phyloP scores from a whole-genome alignment of 1,284 basidiomycete genomes.

The Exobasidium rhododendri region DNA sequence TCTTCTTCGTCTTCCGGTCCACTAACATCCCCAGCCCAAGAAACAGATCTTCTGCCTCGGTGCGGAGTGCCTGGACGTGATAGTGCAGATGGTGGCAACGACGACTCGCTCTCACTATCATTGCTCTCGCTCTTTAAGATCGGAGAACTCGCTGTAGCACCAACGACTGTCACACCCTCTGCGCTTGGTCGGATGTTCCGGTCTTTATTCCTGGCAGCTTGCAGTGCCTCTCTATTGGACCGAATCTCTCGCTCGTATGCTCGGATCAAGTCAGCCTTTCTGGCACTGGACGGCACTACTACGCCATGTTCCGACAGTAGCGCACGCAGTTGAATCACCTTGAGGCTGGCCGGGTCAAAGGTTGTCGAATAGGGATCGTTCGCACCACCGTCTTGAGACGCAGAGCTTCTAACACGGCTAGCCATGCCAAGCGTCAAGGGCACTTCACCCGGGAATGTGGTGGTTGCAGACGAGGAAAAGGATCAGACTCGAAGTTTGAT shows the following conservation, averaged over 20 bases:
- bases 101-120: background rate
- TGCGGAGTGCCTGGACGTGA: background rate
- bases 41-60: slow-evolving; percentile 6
- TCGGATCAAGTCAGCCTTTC: slow-evolving; percentile 78
- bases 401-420: background rate
- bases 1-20: slow-evolving; percentile 11
- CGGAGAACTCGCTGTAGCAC: slow-evolving; percentile 6
- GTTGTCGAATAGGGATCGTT: slow-evolving; percentile 63
- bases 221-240: slow-evolving; percentile 24
- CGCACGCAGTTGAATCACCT: slow-evolving; percentile 74
- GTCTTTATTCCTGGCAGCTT: slow-evolving; percentile 61
- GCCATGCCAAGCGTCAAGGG: no score
- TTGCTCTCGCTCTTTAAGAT: background rate
- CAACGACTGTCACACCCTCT: background rate
- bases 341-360: slow-evolving; percentile 76
- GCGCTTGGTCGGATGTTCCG: slow-evolving; percentile 55
- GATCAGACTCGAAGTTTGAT: no score
- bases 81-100: background rate
- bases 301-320: slow-evolving; percentile 79
- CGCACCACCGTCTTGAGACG: background rate
- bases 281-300: slow-evolving; percentile 71
- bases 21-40: slow-evolving; percentile 21
- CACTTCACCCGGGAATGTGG: no score
- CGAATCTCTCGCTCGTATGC: slow-evolving; percentile 65
- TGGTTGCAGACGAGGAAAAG: no score